Conservation (phyloP, 2,329 filamentous ascomycete species). For the Coleophoma crateriformis region DNA sequence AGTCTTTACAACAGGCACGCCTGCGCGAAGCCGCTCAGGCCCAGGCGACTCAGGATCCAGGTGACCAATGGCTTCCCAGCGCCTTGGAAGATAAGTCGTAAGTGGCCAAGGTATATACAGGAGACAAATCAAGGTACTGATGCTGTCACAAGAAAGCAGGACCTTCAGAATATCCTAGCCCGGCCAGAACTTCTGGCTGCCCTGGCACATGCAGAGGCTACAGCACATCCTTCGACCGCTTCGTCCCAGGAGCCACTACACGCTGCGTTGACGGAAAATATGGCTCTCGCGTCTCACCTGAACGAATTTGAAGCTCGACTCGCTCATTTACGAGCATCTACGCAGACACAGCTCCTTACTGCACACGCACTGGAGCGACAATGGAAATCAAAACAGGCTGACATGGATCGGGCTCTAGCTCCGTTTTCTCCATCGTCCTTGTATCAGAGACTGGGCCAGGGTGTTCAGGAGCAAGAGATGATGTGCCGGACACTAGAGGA, state of each 20-base stretch:
- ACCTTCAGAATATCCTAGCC: slow-evolving; percentile 66
- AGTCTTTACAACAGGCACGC: slow-evolving; percentile 13
- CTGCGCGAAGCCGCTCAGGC: slow-evolving; percentile 21
- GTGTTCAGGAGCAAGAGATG: slow-evolving; percentile 75
- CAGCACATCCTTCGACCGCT: slow-evolving; percentile 66
- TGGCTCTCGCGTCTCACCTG: slow-evolving; percentile 61
- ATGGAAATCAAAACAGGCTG: slow-evolving; percentile 82
- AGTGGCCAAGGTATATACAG: slow-evolving; percentile 18
- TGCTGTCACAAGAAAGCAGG: slow-evolving; percentile 56
- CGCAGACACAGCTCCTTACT: slow-evolving; percentile 76
- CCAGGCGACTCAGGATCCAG: slow-evolving; percentile 46
- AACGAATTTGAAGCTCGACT: slow-evolving; percentile 53
- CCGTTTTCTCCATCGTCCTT: slow-evolving; percentile 83
- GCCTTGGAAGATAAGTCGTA: slow-evolving; percentile 79
- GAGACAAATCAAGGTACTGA: slow-evolving; percentile 1
- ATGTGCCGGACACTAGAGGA: slow-evolving; percentile 83
- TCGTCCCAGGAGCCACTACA: slow-evolving; percentile 61
- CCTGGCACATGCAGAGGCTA: slow-evolving; percentile 62
- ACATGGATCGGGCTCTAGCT: slow-evolving; percentile 79
- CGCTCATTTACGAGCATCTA: slow-evolving; percentile 57
- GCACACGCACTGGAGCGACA: slow-evolving; percentile 86
- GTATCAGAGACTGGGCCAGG: slow-evolving; percentile 74
- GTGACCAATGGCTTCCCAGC: slow-evolving; percentile 74
- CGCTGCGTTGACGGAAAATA: slow-evolving; percentile 63
- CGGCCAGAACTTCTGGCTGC: slow-evolving; percentile 63